Base-by-base conservation (phyloP, 164 flowering plant genomes). In the Berberis thunbergii region DNA sequence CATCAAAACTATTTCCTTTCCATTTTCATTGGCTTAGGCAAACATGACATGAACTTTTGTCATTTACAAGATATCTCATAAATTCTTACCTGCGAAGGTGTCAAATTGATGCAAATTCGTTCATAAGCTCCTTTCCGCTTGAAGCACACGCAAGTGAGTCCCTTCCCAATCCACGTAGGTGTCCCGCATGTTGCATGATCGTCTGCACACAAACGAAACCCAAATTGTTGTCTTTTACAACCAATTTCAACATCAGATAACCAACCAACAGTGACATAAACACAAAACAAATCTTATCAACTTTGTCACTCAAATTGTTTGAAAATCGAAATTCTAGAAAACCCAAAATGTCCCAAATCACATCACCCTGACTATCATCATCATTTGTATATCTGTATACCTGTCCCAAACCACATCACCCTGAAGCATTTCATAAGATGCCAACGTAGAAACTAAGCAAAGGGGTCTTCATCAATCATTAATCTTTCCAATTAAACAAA, bases 61-160 rank as follows among this genome's bases (percentile, higher is more conserved):
- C 49, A 49, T 49, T n/a, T 40, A 4, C 52, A 49, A 48, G 54
- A 4, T 8, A 7, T 8, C 2, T 54, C 54, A 40, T 12, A 3
- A 1, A 11, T 10, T n/a, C n/a, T 61, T 81, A 72, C 90, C 95
- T 87, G 88, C 54, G 58, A 55, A 12, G 88, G 88, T 11, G 88
- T 85, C 69, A 87, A 74, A 71, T 77, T 84, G 45, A 79, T 69
- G 67, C 82, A 85, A 55, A 84, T 73, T 38, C 84, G 73, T 56
- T 74, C 75, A 62, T 80, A 81, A 67, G 67, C 66, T 60, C 86
- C 90, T 74, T 79, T 87, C 61, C 78, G 66, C 73, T 84, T 87
- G 76, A 87, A 87, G 79, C 95, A 87, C 64, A 85, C 87, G 76
- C 90, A 87, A 61, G 90, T 80, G 2, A 85, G 76, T 68, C 87